A percentile compares a stretch with the other conserved stretches of the same genome.
Conservation (phyloP, 2,329 filamentous ascomycete genomes). For the Chrysoporthe austroafricana region DNA sequence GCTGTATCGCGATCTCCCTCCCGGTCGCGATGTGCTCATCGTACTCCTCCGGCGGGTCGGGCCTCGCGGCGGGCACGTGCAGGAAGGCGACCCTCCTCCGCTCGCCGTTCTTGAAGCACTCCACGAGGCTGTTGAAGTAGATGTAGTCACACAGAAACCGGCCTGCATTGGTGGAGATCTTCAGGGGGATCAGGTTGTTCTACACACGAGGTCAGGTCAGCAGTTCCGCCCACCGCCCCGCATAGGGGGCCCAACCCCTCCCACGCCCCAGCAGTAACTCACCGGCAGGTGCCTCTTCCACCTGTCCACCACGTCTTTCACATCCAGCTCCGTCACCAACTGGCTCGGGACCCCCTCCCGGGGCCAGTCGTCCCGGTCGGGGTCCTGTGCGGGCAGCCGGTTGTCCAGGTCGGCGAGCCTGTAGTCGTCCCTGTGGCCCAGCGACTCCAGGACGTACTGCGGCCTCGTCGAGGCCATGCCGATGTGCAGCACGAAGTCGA, state of each 20-base stretch:
- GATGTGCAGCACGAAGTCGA: slow-evolving; percentile 76
- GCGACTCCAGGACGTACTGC: slow-evolving; percentile 71
- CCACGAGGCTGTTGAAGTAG: slow-evolving; percentile 70
- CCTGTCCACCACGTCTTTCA: slow-evolving; percentile 57
- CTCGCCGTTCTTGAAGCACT: slow-evolving; percentile 53
- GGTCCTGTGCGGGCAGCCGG: slow-evolving; percentile 49
- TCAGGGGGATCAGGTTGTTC: slow-evolving; percentile 48
- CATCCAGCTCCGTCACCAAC: slow-evolving; percentile 59
- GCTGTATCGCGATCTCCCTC: slow-evolving; percentile 54
- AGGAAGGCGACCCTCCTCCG: slow-evolving; percentile 66
- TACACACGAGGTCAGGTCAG: slow-evolving; percentile 31
- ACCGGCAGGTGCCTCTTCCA: slow-evolving; percentile 60
- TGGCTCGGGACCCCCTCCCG: slow-evolving; percentile 60
- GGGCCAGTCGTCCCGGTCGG: slow-evolving; percentile 52
- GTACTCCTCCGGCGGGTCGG: slow-evolving; percentile 67
- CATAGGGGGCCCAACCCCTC: not conserved
- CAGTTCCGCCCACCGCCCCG: too few relatives aligned
- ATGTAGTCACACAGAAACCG: slow-evolving; percentile 80
- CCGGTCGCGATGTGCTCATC: slow-evolving; percentile 53
- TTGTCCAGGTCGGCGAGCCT: slow-evolving; percentile 71
- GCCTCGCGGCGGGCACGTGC: slow-evolving; percentile 76
- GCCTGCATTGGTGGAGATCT: slow-evolving; percentile 71
- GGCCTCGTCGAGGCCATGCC: slow-evolving; percentile 73
- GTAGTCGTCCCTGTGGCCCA: slow-evolving; percentile 75
- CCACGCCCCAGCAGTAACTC: slow-evolving; percentile 32